Evolutionary conservation across 768 basidiomycete genomes (phyloP).

Genomic region (Russula sp.): DNA sequence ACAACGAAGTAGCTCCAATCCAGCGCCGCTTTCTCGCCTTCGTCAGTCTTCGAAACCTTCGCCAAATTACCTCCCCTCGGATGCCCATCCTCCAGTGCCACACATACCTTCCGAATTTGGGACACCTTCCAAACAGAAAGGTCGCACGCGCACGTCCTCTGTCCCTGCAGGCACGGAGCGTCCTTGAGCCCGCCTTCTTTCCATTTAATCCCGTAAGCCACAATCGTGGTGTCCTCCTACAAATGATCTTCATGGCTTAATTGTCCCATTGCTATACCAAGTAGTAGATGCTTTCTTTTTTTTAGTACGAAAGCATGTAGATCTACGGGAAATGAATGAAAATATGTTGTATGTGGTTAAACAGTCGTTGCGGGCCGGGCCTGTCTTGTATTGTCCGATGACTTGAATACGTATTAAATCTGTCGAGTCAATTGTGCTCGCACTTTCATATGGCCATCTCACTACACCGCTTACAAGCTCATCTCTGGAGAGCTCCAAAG

Average conservation of each 20-base stretch:
- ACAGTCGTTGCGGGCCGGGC: neutral
- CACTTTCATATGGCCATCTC: constrained; percentile 9
- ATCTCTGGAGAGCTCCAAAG: constrained; percentile 1
- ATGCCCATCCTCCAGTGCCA: constrained; percentile 15
- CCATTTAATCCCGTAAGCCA: neutral
- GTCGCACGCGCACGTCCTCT: neutral
- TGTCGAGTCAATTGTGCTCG: neutral
- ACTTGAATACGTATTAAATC: neutral
- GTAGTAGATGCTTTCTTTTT: neutral
- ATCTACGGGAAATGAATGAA: neutral
- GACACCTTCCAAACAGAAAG: neutral
- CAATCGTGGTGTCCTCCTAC: neutral
- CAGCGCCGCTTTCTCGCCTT: constrained; percentile 10
- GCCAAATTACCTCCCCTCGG: neutral
- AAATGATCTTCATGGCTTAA: neutral
- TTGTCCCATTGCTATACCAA: constrained; percentile 7
- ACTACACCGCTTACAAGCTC: constrained; percentile 4
- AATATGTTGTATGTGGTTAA: neutral
- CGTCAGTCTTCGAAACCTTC: constrained; percentile 3
- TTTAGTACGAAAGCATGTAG: neutral
- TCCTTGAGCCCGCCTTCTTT: neutral
- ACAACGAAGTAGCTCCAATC: constrained; percentile 18
- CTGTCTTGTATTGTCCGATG: neutral
- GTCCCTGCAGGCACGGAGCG: neutral
- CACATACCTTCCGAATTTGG: constrained; percentile 13